Evolutionary conservation across 768 basidiomycete genomes (phyloP), one percentile per base, ranked within the genome.

Genomic region (Russula dissimulans): DNA sequence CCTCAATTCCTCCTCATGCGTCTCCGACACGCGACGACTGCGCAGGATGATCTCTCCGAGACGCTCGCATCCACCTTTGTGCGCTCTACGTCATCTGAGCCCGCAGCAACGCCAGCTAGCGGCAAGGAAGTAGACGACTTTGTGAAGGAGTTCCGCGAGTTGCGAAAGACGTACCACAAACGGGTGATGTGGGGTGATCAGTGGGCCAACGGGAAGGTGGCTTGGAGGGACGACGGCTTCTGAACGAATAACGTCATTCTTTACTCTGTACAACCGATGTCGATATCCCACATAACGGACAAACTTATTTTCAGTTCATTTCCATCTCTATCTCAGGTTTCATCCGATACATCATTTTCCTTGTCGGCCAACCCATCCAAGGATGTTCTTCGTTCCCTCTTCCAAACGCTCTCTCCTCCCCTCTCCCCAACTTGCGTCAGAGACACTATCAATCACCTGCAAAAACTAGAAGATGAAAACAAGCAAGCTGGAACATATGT

Each of bases 141-240:
- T 65, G 82, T 97, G 54, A 85, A 78, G 67, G 84, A 91, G 66
- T 97, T 95, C 75, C 91, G 87, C 68, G 91, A 93, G 54, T 71
- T 84, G 43, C 75, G 95, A 65, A 95, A 91, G 74, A 78, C 80
- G n/a, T 97, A 93, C 72, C 95, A 98, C 71, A 97, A 95, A 73
- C 79, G 95, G 17, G 85, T 85, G 2, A 85, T 95, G 70, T 97
- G 91, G 89, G 83, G 84, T 17, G 89, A 93, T 69, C 78, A 86
- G 66, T 97, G 95, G 92, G 77, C 84, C 1, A 79, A 81, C 38
- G 91, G 90, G 2, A 86, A 91, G 66, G 92, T 97, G 7, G 78
- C 80, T 32, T 97, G 94, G 93, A 78, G 84, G 64, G 89, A 91
- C 53, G 80, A 86, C 59, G 22, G 22, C 18, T 15, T 49, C 36